phyloP scores from a whole-genome alignment of 306 rosid genomes.

The Leucaena leucocephala region DNA sequence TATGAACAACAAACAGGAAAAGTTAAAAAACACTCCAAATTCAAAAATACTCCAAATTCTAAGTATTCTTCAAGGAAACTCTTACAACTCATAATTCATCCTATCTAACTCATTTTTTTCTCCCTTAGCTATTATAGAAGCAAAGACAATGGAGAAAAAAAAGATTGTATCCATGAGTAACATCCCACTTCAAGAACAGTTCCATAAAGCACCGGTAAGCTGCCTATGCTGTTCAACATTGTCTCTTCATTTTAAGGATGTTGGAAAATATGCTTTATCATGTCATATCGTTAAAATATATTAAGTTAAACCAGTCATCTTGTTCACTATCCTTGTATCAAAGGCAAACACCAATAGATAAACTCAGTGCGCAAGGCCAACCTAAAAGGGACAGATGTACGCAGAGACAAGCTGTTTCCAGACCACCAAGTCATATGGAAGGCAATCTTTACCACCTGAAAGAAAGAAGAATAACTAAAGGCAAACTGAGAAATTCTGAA shows the following conservation, averaged over 20 bases:
- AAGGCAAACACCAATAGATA: background rate
- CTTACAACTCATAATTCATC: background rate
- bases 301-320: background rate
- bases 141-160: background rate
- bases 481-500: background rate
- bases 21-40: background rate
- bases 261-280: background rate
- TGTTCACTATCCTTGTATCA: background rate
- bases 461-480: background rate
- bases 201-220: background rate
- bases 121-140: background rate
- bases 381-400: no score
- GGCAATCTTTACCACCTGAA: background rate
- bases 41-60: background rate
- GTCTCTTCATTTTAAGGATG: background rate
- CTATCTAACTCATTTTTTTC: background rate
- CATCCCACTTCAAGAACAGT: background rate
- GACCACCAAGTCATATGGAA: no score
- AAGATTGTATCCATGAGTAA: background rate
- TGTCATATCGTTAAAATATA: no score
- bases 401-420: no score
- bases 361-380: no score
- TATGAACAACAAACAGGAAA: slow-evolving; percentile 19
- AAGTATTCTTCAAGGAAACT: background rate
- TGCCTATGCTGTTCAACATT: no score